These are phyloP conservation scores for Aspergillus sp. DNA, from an alignment of 2,329 filamentous ascomycete species.

Conservation along the genomic window DNA sequence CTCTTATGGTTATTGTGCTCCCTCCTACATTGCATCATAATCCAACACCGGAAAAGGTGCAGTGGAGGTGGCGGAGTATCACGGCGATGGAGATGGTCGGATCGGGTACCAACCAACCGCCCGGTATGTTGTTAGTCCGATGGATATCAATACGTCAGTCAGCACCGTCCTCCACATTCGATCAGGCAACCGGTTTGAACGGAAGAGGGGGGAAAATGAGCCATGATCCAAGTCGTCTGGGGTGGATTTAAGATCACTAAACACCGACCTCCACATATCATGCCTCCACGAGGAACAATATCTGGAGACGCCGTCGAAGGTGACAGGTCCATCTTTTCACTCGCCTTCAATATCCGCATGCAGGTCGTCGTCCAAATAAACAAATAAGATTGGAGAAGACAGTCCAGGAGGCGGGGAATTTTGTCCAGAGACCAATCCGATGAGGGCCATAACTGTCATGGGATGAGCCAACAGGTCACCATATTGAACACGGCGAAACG, in stretches of 20 bases:
- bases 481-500: conserved; percentile 9
- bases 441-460: not conserved
- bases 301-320: not conserved
- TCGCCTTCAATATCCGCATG: not conserved
- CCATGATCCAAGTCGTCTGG: not conserved
- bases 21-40: not conserved
- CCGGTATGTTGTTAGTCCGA: too few relatives aligned
- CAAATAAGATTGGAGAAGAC: not conserved
- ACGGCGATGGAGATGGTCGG: not conserved
- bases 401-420: not conserved
- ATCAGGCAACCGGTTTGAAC: too few relatives aligned
- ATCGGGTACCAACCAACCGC: not conserved
- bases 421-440: too few relatives aligned
- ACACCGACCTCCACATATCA: not conserved
- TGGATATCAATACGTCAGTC: not conserved
- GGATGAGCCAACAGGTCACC: conserved; percentile 1
- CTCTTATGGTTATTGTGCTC: not conserved
- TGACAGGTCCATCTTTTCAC: too few relatives aligned
- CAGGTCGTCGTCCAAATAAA: not conserved
- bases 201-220: too few relatives aligned
- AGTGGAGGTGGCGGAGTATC: not conserved
- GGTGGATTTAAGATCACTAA: not conserved
- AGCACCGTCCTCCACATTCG: not conserved
- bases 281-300: not conserved
- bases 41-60: not conserved